Evolutionary conservation across 164 flowering plant species (phyloP).

Genomic region (Aristolochia contorta): DNA sequence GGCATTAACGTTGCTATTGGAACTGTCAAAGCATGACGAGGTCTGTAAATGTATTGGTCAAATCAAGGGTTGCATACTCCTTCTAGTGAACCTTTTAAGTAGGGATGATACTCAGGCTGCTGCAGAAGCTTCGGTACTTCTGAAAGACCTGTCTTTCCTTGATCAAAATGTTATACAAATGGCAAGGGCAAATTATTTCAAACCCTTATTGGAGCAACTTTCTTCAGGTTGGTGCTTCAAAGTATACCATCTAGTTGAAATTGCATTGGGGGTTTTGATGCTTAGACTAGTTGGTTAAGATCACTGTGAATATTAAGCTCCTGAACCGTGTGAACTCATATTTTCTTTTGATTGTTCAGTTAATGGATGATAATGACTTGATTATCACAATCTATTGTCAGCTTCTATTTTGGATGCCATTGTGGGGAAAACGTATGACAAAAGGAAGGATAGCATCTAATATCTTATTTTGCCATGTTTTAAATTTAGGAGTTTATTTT

Average conservation of each 20-base stretch:
- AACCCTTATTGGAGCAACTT: constrained; percentile 45
- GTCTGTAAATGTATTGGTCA: constrained; percentile 39
- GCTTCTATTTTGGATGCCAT: no score
- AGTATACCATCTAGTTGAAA: neutral
- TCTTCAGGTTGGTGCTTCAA: constrained; percentile 38
- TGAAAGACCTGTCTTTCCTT: constrained; percentile 49
- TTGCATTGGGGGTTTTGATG: neutral
- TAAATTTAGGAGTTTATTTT: no score
- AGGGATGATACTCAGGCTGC: constrained; percentile 43
- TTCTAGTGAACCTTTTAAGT: constrained; percentile 47
- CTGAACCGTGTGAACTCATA: no score
- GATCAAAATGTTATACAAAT: constrained; percentile 55
- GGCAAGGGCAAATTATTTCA: constrained; percentile 68
- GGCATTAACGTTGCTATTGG: constrained; percentile 52
- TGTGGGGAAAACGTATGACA: no score
- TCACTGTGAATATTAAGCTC: no score
- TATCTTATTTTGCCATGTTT: no score
- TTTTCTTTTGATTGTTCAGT: no score
- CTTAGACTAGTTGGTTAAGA: no score
- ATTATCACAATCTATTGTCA: no score
- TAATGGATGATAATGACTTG: no score
- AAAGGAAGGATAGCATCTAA: no score
- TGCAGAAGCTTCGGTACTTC: constrained; percentile 38
- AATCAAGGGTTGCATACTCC: constrained; percentile 56
- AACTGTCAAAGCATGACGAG: constrained; percentile 35